Evolutionary conservation across 208 protist species (phyloP).

Genomic region (Herpetomonas tarakana): DNA sequence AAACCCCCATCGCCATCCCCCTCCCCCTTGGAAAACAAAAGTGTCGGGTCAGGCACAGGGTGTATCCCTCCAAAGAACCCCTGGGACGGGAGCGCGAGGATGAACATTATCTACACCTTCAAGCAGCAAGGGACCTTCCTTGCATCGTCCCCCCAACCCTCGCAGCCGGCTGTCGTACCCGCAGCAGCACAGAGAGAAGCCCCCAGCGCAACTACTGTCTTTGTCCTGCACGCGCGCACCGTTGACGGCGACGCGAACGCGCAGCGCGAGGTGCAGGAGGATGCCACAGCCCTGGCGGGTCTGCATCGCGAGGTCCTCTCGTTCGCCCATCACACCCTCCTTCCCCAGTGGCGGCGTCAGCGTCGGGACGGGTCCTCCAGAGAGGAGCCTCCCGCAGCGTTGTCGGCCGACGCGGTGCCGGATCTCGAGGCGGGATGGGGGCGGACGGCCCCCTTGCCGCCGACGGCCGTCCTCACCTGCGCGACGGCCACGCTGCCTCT

Average conservation of each 20-base stretch:
- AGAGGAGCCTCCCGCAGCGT: no score
- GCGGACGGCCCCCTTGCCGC: constrained; percentile 38
- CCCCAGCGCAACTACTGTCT: no score
- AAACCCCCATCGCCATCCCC: no score
- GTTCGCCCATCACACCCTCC: not conserved
- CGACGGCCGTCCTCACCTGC: constrained; percentile 53
- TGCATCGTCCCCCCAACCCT: not conserved
- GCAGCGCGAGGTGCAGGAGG: not conserved
- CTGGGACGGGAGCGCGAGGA: no score
- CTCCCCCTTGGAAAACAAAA: no score
- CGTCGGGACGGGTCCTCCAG: not conserved
- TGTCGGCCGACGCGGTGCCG: not conserved
- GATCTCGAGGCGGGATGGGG: constrained; percentile 30
- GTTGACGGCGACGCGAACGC: not conserved
- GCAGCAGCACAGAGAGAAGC: no score
- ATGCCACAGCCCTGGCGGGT: not conserved
- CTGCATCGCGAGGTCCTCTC: not conserved
- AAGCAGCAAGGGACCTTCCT: not conserved
- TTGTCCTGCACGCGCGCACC: not conserved
- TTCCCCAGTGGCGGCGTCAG: not conserved
- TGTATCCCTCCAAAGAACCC: no score
- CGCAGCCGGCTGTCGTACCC: no score
- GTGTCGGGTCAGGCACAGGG: no score
- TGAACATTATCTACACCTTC: not conserved
- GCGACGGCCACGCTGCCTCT: constrained; percentile 38